A percentile compares a stretch with the other conserved stretches of the same genome.
Conservation (phyloP, 1,284 basidiomycete genomes). For the Rhodotorula sp. region DNA sequence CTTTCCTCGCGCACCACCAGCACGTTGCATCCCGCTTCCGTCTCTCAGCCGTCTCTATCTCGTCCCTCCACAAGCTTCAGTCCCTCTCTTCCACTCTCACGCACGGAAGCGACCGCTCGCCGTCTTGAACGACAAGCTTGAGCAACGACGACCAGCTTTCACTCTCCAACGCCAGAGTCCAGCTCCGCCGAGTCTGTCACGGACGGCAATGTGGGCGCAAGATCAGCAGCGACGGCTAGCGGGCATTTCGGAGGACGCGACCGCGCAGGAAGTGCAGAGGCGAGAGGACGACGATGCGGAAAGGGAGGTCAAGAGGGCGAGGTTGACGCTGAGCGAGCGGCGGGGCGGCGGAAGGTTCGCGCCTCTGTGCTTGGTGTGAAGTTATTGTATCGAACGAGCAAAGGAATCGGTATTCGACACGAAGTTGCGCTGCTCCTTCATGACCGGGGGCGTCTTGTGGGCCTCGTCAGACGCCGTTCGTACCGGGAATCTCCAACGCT, state of each 20-base stretch:
- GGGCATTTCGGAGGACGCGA: not conserved
- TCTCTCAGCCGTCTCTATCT: not conserved
- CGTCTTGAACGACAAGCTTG: no score
- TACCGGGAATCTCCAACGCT: no score
- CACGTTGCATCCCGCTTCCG: not conserved
- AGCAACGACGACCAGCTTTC: constrained; percentile 3
- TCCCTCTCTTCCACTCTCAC: no score
- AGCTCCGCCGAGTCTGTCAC: no score
- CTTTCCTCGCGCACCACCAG: not conserved
- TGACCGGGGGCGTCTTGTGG: no score
- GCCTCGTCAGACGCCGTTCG: no score
- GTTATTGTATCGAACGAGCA: no score
- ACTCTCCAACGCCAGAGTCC: no score
- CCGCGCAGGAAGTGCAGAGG: not conserved
- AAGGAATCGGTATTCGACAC: no score
- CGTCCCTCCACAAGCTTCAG: not conserved
- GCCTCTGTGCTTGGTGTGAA: not conserved
- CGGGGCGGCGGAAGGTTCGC: not conserved
- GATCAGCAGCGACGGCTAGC: not conserved
- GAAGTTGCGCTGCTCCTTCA: no score
- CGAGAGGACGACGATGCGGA: not conserved
- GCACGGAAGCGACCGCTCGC: no score
- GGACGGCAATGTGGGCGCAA: not conserved
- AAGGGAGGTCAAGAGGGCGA: not conserved
- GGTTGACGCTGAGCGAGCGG: constrained; percentile 1